Evolutionary conservation across 345 rosid genomes (phyloP), one percentile per base, ranked within the genome.

Genomic region (Gossypium stocksii): DNA sequence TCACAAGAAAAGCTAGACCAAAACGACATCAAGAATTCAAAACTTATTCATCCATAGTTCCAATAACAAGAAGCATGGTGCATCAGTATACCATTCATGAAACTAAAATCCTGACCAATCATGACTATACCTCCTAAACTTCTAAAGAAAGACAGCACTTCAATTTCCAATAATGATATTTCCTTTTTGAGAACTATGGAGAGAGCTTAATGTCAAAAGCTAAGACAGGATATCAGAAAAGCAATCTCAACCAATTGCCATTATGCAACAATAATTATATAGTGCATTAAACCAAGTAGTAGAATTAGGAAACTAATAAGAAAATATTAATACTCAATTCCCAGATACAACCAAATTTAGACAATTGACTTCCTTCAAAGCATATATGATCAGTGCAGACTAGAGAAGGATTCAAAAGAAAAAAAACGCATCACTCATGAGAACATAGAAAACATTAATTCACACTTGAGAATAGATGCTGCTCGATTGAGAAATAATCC

Each of bases 381-480:
- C 17, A 65, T 65, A 10, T 10, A 65, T 12, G 27, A 43, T 43
- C 17, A 65, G 23, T 23, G 19, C 38, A 45, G 54, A 25, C 23
- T 23, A 14, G 10, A 23, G 25, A 59, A 59, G 12, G 14, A 46
- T 46, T 45, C 0, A 45, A 11, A 45, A 2, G 20, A 46, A 20
- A 22, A 7, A 22, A 13, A 12, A 13, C 3, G 46, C 13, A 17
- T 3, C 56, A 15, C 13, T 11, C 27, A 13, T 6, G 34, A 46
- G 56, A 34, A 46, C 7, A 46, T 22, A 67, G 7, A 71, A 34
- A 70, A 71, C 17, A 53, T 11, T 38, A 13, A 38, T 71, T 71
- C 63, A 71, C 74, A 70, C 73, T 29, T 16, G 60, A 51, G 45
- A 43, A 43, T 22, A 58, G n/a, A 62, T 16, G 51, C 34, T 20